A percentile compares a stretch with the other conserved stretches of the same genome.
Conservation (phyloP, 768 basidiomycete species). For the Suillus luteus region DNA sequence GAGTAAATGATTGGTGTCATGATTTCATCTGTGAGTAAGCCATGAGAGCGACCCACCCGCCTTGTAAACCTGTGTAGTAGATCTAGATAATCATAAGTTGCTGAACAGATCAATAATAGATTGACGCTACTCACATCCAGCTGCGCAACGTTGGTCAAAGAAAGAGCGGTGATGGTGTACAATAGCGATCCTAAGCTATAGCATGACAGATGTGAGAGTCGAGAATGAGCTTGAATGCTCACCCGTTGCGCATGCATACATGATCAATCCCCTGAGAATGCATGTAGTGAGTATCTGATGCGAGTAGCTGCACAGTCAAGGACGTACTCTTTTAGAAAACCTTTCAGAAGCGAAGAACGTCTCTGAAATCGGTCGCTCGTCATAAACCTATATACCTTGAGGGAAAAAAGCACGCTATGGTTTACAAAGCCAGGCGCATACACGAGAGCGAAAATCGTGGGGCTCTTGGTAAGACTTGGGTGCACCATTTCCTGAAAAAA, state of each 20-base stretch:
- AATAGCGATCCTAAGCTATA: slow-evolving; percentile 13
- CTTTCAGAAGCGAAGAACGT: slow-evolving; percentile 6
- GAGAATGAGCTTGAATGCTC: background rate
- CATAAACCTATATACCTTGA: slow-evolving; percentile 14
- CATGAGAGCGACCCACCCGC: slow-evolving; percentile 1
- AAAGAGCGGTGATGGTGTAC: slow-evolving; percentile 9
- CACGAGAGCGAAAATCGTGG: background rate
- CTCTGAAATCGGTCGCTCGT: slow-evolving; percentile 8
- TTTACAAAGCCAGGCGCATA: slow-evolving; percentile 6
- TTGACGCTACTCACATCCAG: slow-evolving; percentile 2
- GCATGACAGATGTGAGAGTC: background rate
- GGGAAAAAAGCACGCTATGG: slow-evolving; percentile 12
- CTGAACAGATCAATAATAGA: background rate
- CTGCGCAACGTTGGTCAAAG: background rate
- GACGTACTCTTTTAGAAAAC: slow-evolving; percentile 14
- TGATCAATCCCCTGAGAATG: slow-evolving; percentile 12
- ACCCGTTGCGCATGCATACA: slow-evolving; percentile 19
- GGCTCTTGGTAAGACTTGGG: background rate
- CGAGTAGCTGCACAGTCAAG: background rate
- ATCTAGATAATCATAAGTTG: background rate
- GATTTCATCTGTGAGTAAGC: background rate
- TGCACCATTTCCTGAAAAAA: background rate
- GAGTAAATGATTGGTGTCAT: background rate
- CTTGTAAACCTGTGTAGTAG: slow-evolving; percentile 8
- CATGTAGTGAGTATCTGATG: background rate